Conservation (phyloP, 106 monocot genomes). For the Platanthera guangdongensis region DNA sequence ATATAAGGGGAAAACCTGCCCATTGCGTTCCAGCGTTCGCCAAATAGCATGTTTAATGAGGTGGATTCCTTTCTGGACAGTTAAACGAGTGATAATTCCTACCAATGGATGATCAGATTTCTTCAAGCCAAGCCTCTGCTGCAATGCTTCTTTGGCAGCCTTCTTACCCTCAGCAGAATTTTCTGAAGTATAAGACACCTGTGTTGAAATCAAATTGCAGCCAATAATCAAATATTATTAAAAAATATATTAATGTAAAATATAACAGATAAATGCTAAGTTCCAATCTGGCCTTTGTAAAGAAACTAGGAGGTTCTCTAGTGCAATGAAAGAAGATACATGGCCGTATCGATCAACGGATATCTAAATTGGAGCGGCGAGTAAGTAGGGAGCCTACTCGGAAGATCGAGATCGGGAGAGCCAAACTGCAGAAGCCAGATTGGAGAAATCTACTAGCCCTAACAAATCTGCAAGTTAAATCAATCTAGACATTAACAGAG, state of each 20-base stretch:
- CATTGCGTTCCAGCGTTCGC: conserved; percentile 58
- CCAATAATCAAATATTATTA: background rate
- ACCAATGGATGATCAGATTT: conserved; percentile 65
- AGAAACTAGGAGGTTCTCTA: background rate
- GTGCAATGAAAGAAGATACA: background rate
- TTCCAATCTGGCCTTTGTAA: background rate
- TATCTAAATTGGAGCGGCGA: too few relatives aligned
- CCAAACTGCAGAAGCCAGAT: too few relatives aligned
- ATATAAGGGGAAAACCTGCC: conserved; percentile 47
- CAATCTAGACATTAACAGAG: too few relatives aligned
- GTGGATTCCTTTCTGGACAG: conserved; percentile 95
- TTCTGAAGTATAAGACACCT: conserved; percentile 88
- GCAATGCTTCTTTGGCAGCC: conserved; percentile 79
- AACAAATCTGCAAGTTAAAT: too few relatives aligned
- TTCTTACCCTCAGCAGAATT: conserved; percentile 85
- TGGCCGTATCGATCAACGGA: too few relatives aligned
- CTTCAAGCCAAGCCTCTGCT: conserved; percentile 71
- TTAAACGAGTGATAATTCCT: conserved; percentile 89
- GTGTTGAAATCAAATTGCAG: conserved; percentile 11
- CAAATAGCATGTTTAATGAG: conserved; percentile 94
- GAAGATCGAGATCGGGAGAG: too few relatives aligned
- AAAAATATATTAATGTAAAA: background rate
- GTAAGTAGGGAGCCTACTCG: too few relatives aligned
- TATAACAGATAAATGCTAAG: background rate
- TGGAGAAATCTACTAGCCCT: too few relatives aligned